Conservation (phyloP, 805 yeast genomes). For the Lachancea dasiensis region DNA sequence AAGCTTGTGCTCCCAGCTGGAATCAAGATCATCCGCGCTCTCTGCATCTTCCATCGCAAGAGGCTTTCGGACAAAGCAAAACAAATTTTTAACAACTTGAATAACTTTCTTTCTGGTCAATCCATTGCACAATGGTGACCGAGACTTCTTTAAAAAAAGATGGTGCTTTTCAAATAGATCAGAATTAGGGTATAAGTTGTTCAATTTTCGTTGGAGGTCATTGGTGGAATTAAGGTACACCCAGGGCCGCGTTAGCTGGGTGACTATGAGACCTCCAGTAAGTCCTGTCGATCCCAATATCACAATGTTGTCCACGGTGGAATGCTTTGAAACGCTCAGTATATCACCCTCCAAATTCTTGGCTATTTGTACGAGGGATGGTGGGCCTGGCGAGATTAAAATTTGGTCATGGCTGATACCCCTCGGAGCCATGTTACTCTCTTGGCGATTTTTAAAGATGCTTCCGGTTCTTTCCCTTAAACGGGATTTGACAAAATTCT, state of each 20-base stretch:
- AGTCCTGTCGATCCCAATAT: conserved; percentile 24
- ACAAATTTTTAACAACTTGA: conserved; percentile 8
- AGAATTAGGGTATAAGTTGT: neutral
- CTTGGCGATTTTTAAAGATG: conserved; percentile 5
- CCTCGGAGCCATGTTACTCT: neutral
- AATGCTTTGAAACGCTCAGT: conserved; percentile 1
- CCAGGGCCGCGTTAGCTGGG: conserved; percentile 11
- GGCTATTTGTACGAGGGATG: conserved; percentile 2
- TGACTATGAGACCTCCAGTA: conserved; percentile 16
- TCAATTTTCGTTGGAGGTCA: conserved; percentile 6
- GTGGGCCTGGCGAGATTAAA: conserved; percentile 2
- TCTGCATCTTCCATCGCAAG: neutral
- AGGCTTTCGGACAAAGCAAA: conserved; percentile 11
- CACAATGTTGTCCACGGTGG: conserved; percentile 3
- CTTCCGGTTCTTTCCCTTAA: conserved; percentile 3
- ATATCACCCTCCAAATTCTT: conserved; percentile 1
- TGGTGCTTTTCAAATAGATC: conserved; percentile 1
- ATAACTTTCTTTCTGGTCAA: conserved; percentile 4
- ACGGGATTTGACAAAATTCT: neutral
- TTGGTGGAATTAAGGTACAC: conserved; percentile 5
- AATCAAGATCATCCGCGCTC: conserved; percentile 1
- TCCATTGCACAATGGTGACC: conserved; percentile 3
- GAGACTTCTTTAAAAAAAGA: conserved; percentile 2
- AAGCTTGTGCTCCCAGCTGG: conserved; percentile 6
- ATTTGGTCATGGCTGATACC: conserved; percentile 8